These are phyloP conservation scores for Pleurotus platypus DNA, from an alignment of 768 basidiomycete genomes.

Conservation along the genomic window DNA sequence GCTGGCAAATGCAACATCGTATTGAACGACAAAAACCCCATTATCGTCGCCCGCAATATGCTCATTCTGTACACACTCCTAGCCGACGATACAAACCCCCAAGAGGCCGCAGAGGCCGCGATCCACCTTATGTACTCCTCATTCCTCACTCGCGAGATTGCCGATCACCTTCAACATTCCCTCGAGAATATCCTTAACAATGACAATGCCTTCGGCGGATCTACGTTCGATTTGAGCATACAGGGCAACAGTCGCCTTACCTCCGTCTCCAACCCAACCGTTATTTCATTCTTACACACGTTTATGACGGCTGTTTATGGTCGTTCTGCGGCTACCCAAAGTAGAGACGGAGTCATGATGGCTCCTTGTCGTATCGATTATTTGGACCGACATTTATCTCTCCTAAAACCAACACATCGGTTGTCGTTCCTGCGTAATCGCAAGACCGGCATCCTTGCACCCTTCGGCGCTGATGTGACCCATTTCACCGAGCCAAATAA, in stretches of 20 bases:
- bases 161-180: conserved; percentile 20
- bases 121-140: conserved; percentile 32
- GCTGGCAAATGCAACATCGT: conserved; percentile 19
- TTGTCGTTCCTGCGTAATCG: conserved; percentile 24
- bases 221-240: conserved; percentile 15
- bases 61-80: conserved; percentile 23
- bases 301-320: conserved; percentile 17
- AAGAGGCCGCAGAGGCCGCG: conserved; percentile 27
- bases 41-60: conserved; percentile 20
- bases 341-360: conserved; percentile 26
- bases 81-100: conserved; percentile 15
- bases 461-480: conserved; percentile 21
- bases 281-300: conserved; percentile 9
- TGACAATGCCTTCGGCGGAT: conserved; percentile 9
- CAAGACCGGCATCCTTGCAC: conserved; percentile 24
- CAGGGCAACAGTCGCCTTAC: conserved; percentile 21
- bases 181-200: conserved; percentile 18
- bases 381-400: conserved; percentile 31
- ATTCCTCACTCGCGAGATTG: conserved; percentile 19
- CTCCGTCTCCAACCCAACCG: conserved; percentile 12
- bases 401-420: conserved; percentile 32
- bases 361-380: conserved; percentile 31
- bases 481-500: conserved; percentile 28
- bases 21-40: conserved; percentile 18
- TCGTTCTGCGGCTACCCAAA: conserved; percentile 17